A percentile compares a stretch with the other conserved stretches of the same genome.
phyloP scores from a whole-genome alignment of 2,329 filamentous ascomycete species.

The Beauveria sp. region DNA sequence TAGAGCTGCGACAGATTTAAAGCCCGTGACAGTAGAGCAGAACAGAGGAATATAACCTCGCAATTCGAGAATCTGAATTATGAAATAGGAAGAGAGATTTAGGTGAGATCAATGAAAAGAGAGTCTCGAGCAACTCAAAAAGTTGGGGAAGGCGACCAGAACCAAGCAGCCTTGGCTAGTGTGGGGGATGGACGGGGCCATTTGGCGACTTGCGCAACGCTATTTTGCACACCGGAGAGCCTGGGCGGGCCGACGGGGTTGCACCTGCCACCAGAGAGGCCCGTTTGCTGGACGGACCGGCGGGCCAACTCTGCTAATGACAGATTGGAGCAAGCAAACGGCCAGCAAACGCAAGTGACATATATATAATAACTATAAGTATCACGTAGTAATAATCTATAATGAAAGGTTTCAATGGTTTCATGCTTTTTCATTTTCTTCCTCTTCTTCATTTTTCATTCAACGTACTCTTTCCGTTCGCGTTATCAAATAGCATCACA shows the following conservation, averaged over 20 bases:
- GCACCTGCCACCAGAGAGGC: background rate
- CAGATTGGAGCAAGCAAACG: too few species aligned
- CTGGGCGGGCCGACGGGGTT: background rate
- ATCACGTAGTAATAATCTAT: too few species aligned
- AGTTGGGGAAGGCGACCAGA: background rate
- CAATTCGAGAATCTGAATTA: background rate
- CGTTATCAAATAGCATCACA: too few species aligned
- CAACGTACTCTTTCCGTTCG: too few species aligned
- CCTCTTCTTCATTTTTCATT: too few species aligned
- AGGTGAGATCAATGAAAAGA: background rate
- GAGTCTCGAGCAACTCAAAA: background rate
- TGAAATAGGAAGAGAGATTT: too few species aligned
- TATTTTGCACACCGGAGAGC: slow-evolving; percentile 7
- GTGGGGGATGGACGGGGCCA: background rate
- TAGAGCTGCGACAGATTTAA: background rate
- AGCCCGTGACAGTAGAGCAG: background rate
- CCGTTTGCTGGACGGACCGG: slow-evolving; percentile 3
- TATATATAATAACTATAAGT: too few species aligned
- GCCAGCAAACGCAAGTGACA: background rate
- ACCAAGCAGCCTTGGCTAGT: background rate
- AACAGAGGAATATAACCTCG: background rate
- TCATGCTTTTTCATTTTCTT: too few species aligned
- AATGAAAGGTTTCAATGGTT: too few species aligned
- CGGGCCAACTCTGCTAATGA: slow-evolving; percentile 5
- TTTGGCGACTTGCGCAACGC: background rate